A percentile compares a stretch with the other conserved stretches of the same genome.
phyloP scores from a whole-genome alignment of 495 filamentous ascomycete species.

The Daldinia grandis region DNA sequence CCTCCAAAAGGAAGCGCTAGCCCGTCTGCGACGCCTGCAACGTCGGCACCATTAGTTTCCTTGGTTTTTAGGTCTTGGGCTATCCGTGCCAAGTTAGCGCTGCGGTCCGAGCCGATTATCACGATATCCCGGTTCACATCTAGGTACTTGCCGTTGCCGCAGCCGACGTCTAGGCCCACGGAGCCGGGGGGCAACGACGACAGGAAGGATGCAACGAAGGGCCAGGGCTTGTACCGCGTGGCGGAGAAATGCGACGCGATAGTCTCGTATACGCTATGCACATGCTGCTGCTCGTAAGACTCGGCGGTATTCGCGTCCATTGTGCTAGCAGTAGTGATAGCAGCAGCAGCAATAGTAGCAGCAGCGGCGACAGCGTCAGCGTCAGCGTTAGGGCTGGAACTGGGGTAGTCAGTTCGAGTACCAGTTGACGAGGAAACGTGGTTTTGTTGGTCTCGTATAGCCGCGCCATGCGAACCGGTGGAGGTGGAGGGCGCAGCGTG shows the following conservation, averaged over 20 bases:
- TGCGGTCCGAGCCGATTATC: slow-evolving; percentile 90
- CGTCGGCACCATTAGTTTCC: slow-evolving; percentile 26
- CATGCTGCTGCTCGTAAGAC: slow-evolving; percentile 82
- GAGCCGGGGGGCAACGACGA: slow-evolving; percentile 69
- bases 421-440: slow-evolving; percentile 11
- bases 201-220: slow-evolving; percentile 85
- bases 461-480: slow-evolving; percentile 33
- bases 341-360: neutral
- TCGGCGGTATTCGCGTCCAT: slow-evolving; percentile 42
- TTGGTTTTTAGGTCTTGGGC: slow-evolving; percentile 70
- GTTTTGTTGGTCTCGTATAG: slow-evolving; percentile 3
- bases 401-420: neutral
- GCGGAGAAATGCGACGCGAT: slow-evolving; percentile 95
- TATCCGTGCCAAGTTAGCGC: slow-evolving; percentile 76
- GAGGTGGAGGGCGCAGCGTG: slow-evolving; percentile 13
- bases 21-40: slow-evolving; percentile 74
- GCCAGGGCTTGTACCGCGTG: slow-evolving; percentile 98
- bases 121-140: slow-evolving; percentile 78
- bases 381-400: neutral
- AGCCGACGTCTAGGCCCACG: slow-evolving; percentile 90
- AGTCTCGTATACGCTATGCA: slow-evolving; percentile 92
- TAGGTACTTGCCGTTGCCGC: slow-evolving; percentile 97
- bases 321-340: neutral
- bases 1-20: slow-evolving; percentile 70
- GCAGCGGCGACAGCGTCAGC: neutral